phyloP scores from a whole-genome alignment of 108 stramenopile species.

The Phaeodactylum tricornutum region DNA sequence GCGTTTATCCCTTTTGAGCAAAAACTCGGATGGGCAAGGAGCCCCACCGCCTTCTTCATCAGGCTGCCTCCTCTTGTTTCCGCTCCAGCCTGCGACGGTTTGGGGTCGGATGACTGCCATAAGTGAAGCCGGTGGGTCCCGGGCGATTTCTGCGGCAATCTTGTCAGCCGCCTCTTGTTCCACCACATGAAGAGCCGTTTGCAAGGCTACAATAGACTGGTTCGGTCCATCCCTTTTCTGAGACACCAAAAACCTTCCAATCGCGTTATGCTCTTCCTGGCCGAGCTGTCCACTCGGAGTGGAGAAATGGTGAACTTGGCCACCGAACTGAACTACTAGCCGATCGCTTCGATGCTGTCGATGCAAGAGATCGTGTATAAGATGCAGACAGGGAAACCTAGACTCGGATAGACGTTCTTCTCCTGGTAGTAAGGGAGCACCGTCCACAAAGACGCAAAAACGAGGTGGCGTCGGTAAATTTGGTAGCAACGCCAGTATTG shows the following conservation, averaged over 20 bases:
- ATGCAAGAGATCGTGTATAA: too few species aligned
- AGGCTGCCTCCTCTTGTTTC: slow-evolving; percentile 38
- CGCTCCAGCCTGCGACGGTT: slow-evolving; percentile 40
- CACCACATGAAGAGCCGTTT: slow-evolving; percentile 33
- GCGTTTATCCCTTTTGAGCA: slow-evolving; percentile 53
- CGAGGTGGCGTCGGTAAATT: slow-evolving; percentile 13
- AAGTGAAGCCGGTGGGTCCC: slow-evolving; percentile 74
- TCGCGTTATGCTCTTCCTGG: slow-evolving; percentile 10
- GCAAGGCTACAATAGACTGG: slow-evolving; percentile 20
- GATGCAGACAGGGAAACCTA: too few species aligned
- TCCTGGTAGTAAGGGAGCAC: too few species aligned
- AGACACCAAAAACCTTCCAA: slow-evolving; percentile 28
- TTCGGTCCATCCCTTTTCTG: slow-evolving; percentile 23
- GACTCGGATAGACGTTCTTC: too few species aligned
- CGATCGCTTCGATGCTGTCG: too few species aligned
- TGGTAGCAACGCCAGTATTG: slow-evolving; percentile 61
- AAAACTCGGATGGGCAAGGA: slow-evolving; percentile 81
- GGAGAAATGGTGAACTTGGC: too few species aligned
- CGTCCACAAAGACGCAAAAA: too few species aligned
- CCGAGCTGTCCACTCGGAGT: neutral
- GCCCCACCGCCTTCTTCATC: slow-evolving; percentile 77
- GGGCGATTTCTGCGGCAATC: slow-evolving; percentile 44
- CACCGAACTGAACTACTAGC: too few species aligned
- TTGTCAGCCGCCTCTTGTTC: slow-evolving; percentile 60
- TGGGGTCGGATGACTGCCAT: slow-evolving; percentile 74